Base-by-base conservation (phyloP, 164 flowering plant species). In the Nelumbo lutea region DNA sequence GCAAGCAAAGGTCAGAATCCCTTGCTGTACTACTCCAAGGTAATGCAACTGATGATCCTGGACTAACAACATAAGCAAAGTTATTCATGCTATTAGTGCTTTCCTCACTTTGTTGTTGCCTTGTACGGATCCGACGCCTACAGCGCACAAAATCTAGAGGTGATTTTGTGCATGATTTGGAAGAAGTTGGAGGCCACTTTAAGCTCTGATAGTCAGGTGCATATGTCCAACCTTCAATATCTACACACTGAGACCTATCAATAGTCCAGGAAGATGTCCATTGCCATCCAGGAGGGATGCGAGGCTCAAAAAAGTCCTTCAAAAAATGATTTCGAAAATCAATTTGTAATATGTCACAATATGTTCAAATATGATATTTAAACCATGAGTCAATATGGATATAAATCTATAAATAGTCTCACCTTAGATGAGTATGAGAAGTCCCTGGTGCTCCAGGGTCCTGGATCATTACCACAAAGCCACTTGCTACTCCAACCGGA, bases 151-250 rank as follows among this genome's bases (percentile, higher is more conserved):
- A 70, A 77, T 90, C 88, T 70, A 41, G 57, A 68, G 82, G 50
- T n/a, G 89, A 83, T 79, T 83, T 85, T 48, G 78, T 68, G 39
- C 73, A 42, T 44, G 86, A 80, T 74, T 78, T 81, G 55, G 84
- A 70, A 69, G 89, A 83, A 53, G 63, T 73, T 70, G 82, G 90
- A 43, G 93, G 96, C 96, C 93, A 90, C 69, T 75, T 80, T 65
- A 88, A 68, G 75, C 75, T 80, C 41, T 77, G 82, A 81, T 76
- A 87, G 61, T 87, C 90, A 75, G 88, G 71, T 41, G 85, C 93
- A 84, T 88, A 90, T 58, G 82, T 85, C 96, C 96, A 90, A 55
- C 96, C 96, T 73, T 88, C 93, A 53, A n/a, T 58, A 64, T 90
- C 96, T 59, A 86, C 91, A 77, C 72, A 82, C 39, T 73, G 72